Evolutionary conservation across 129 eudicot genomes (phyloP), one percentile per base, ranked within the genome.

Genomic region (Smallanthus sonchifolius): DNA sequence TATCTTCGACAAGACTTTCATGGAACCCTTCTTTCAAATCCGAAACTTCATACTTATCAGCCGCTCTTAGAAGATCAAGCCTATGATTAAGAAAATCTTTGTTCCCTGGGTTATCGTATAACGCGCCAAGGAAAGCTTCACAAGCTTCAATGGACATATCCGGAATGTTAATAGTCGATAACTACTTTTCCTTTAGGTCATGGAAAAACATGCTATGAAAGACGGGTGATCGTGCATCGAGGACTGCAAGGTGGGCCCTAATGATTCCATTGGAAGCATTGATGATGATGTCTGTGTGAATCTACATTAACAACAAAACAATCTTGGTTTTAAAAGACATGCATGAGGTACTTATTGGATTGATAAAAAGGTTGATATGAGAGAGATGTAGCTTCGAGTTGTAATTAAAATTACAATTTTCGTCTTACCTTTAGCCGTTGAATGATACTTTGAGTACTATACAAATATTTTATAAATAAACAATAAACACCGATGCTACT

Each of bases 11-110:
- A 4, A 91, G 80, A 49, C 97, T 91, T 17, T 82, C 86, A 34
- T 91, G 97, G 45, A 92, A 88, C 0, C 85, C 90, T 65, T 91
- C 97, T 77, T 91, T 91, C 66, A 91, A 75, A 74, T 91, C 96
- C 5, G 82, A 56, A 13, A 91, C 60, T 10, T 91, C 97, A 30
- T 91, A 91, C 72, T 91, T 91, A 68, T 88, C 92, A 13, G 97
- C 97, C 43, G 96, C 96, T 42, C 77, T 80, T 15, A 92, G 89
- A 56, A 92, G 91, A n/a, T 89, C 82, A 24, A 92, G 82, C 34
- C 96, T 73, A 19, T 91, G 92, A 70, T 72, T 61, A 38, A 84
- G 73, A 79, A 91, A 91, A 32, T 83, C 91, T 13, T 77, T 79
- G 16, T 74, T 74, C 14, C 43, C 59, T 44, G 84, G 80, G 80